These are phyloP conservation scores for Podospora conica DNA, from an alignment of 495 filamentous ascomycete species.

Conservation along the genomic window DNA sequence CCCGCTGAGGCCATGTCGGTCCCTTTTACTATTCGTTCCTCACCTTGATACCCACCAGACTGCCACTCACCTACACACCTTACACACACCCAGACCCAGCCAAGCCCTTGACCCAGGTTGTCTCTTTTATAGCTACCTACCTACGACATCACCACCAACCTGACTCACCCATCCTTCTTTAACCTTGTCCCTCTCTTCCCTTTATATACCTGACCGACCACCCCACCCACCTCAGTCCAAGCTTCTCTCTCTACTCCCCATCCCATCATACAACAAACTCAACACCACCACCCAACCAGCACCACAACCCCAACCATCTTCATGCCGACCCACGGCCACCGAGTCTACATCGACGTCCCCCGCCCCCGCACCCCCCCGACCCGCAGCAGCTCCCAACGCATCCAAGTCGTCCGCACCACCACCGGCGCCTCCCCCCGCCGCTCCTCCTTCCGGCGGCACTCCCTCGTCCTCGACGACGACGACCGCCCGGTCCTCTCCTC, in stretches of 20 bases:
- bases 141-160: not conserved
- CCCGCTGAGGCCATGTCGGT: not conserved
- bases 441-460: not conserved
- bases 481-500: not conserved
- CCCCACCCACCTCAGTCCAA: not conserved
- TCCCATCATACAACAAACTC: not conserved
- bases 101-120: not conserved
- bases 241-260: not conserved
- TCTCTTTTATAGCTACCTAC: not conserved
- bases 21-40: constrained; percentile 13
- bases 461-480: not conserved
- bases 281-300: not conserved
- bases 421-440: constrained; percentile 16
- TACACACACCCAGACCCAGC: constrained; percentile 6
- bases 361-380: not conserved
- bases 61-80: constrained; percentile 10
- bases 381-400: not conserved
- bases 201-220: not conserved
- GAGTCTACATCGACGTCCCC: constrained; percentile 20
- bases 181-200: not conserved
- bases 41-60: constrained; percentile 3
- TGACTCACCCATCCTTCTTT: constrained; percentile 2
- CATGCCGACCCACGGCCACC: constrained; percentile 19
- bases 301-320: not conserved
- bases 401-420: constrained; percentile 9